Evolutionary conservation across 768 basidiomycete species (phyloP).

Genomic region (Pisolithus albus): DNA sequence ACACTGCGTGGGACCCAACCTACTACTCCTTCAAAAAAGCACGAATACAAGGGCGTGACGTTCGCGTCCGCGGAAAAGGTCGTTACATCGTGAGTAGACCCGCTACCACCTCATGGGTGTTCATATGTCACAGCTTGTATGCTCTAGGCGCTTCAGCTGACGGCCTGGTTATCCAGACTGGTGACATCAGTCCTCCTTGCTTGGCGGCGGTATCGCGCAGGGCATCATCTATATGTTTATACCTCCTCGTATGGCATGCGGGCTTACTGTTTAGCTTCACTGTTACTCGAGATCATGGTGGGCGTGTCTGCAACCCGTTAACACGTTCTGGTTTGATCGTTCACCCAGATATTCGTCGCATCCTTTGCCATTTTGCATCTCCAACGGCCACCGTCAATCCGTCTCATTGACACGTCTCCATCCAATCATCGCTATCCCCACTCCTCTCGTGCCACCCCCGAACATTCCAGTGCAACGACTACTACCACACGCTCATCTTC

Average conservation of each 20-base stretch:
- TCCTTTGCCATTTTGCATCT: conserved; percentile 54
- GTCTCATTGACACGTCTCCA: conserved; percentile 54
- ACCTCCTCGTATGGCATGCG: conserved; percentile 31
- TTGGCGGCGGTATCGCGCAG: conserved; percentile 34
- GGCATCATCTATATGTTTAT: conserved; percentile 33
- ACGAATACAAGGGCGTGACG: conserved; percentile 62
- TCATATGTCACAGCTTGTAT: neutral
- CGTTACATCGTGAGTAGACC: conserved; percentile 50
- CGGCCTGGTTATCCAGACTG: conserved; percentile 53
- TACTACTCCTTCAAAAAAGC: conserved; percentile 55
- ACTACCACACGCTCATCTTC: conserved; percentile 19
- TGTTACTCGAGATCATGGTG: conserved; percentile 53
- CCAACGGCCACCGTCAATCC: conserved; percentile 63
- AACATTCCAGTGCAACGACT: conserved; percentile 7
- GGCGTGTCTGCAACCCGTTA: conserved; percentile 18
- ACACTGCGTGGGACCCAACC: conserved; percentile 85
- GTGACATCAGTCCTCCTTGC: conserved; percentile 41
- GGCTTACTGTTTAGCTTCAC: conserved; percentile 41
- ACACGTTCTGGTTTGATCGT: neutral
- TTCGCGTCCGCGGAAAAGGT: conserved; percentile 59
- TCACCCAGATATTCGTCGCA: conserved; percentile 39
- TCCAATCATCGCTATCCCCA: conserved; percentile 29
- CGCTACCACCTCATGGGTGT: neutral
- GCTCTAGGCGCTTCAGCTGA: conserved; percentile 51
- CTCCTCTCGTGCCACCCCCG: conserved; percentile 38